phyloP scores from a whole-genome alignment of 352 stramenopile genomes.

The Hyaloperonospora arabidopsidis region DNA sequence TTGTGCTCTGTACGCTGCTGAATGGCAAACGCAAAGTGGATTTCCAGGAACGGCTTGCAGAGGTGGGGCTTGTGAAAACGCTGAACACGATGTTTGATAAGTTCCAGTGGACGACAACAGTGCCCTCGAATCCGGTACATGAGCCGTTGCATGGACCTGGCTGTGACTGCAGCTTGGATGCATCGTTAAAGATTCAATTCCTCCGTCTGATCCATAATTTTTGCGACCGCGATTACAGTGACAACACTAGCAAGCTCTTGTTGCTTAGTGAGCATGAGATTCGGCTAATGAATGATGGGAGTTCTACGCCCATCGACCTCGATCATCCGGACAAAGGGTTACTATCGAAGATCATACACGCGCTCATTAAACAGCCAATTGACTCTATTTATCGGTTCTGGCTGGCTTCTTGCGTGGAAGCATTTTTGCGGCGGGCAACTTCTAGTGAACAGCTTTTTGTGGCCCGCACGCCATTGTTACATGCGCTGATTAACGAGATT shows the following conservation, averaged over 20 bases:
- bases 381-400: conserved; percentile 95
- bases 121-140: conserved; percentile 33
- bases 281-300: conserved; percentile 40
- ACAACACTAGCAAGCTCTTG: conserved; percentile 75
- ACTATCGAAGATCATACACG: conserved; percentile 86
- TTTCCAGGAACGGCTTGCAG: conserved; percentile 82
- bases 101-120: conserved; percentile 77
- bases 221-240: conserved; percentile 90
- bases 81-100: conserved; percentile 93
- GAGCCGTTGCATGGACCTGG: conserved; percentile 64
- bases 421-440: conserved; percentile 85
- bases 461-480: conserved; percentile 78
- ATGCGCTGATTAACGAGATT: conserved; percentile 85
- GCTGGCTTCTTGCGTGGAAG: conserved; percentile 93
- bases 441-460: conserved; percentile 88
- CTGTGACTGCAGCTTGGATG: conserved; percentile 93
- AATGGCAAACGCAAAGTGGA: conserved; percentile 91
- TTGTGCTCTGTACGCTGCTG: conserved; percentile 94
- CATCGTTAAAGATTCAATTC: conserved; percentile 93
- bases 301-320: conserved; percentile 46
- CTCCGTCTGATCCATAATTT: conserved; percentile 94
- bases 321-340: conserved; percentile 73
- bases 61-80: conserved; percentile 86
- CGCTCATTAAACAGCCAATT: conserved; percentile 84
- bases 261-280: conserved; percentile 66